phyloP scores from a whole-genome alignment of 2,329 filamentous ascomycete genomes.

The Diplodia sapinea region DNA sequence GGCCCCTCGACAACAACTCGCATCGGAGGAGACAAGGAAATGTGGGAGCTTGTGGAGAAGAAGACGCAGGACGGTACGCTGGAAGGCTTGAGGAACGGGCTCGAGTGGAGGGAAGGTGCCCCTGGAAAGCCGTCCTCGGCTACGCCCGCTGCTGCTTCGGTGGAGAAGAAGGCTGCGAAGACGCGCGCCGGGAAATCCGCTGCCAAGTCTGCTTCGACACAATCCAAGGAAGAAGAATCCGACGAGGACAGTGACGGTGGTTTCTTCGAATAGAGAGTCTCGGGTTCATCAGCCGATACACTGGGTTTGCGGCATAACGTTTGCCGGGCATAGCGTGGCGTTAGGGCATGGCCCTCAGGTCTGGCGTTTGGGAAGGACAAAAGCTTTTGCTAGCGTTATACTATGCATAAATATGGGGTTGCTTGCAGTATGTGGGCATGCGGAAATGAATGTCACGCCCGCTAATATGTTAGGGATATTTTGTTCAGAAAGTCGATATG shows the following conservation, averaged over 20 bases:
- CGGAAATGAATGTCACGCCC: accelerated
- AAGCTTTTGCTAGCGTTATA: neutral
- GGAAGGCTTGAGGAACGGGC: constrained; percentile 62
- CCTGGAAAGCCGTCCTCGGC: neutral
- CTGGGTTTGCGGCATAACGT: neutral
- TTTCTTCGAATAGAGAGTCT: constrained; percentile 42
- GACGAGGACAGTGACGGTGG: constrained; percentile 43
- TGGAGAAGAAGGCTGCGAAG: constrained; percentile 27
- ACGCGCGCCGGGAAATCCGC: neutral
- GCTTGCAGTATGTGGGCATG: neutral
- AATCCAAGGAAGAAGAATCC: constrained; percentile 24
- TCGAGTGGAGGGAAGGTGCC: constrained; percentile 31
- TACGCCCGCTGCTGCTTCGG: constrained; percentile 12
- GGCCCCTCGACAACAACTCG: constrained; percentile 41
- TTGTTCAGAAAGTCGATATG: neutral
- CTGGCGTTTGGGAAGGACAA: constrained; percentile 11
- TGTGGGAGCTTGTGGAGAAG: constrained; percentile 72
- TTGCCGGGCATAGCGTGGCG: constrained; percentile 22
- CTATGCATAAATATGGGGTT: neutral
- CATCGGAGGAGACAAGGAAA: constrained; percentile 56
- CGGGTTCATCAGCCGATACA: neutral
- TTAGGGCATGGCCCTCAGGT: constrained; percentile 6
- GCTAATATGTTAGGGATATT: neutral
- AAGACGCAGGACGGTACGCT: constrained; percentile 65
- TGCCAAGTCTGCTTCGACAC: constrained; percentile 6